Evolutionary conservation across 2,329 filamentous ascomycete species (phyloP), one percentile per base, ranked within the genome.

Genomic region (Colletotrichum paranaense): DNA sequence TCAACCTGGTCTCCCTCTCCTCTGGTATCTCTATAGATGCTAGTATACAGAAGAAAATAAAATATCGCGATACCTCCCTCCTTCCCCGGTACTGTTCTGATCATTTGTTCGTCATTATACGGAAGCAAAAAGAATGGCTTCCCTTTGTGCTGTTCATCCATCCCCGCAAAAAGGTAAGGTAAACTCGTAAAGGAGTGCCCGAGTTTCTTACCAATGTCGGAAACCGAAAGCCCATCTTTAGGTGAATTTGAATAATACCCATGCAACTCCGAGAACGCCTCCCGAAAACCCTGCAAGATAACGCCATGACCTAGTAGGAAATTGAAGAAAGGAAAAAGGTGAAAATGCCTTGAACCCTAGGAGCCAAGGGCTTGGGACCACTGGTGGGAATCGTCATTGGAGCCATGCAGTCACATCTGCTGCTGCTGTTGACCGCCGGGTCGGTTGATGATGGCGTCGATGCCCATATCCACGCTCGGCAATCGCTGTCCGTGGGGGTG

Each of bases 401-500:
- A 26, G 12, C 22, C 26, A 38, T 52, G 38, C 16, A 35, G 30
- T 74, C 38, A 76, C 72, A 76, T 73, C 30, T 52, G 62, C 14
- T 76, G 67, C 49, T 76, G 73, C 38, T 68, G 72, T 38, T 78
- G 77, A 28, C 78, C 77, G 46, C 81, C 78, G 9, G 86, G 83
- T 28, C 88, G 84, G 80, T 91, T 89, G 76, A 91, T 89, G 72
- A 91, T 87, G 63, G 88, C 84, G 64, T 87, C 87, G 76, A 92
- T 91, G 28, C 88, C 89, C 89, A 92, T 91, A 76, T 91, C 89
- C 62, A 88, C 86, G 75, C 88, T 88, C 6, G 89, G 84, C 67
- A 90, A 82, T 55, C 89, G 81, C 75, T 86, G 84, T 9, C 83
- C 81, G 75, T 84, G 80, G 76, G 75, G 70, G 19, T 77, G 74